A percentile compares a stretch with the other conserved stretches of the same genome.
Evolutionary conservation across 495 filamentous ascomycete species (phyloP).

Genomic region (Corynascus novoguineensis): DNA sequence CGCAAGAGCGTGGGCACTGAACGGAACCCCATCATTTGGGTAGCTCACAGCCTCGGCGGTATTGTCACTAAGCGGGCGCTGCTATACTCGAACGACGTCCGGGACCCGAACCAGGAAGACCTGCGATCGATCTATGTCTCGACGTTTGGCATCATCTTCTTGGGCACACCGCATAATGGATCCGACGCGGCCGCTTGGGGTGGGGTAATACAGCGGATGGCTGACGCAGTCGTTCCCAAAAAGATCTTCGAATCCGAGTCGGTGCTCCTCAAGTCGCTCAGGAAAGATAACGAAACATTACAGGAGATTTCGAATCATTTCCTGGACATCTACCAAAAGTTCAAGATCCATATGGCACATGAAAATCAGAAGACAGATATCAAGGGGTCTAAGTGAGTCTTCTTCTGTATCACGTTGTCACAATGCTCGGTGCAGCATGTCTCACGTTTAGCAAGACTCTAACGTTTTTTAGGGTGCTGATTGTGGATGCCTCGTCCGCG

Average conservation of each 20-base stretch:
- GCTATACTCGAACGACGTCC: constrained; percentile 56
- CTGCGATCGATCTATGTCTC: constrained; percentile 75
- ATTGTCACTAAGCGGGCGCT: constrained; percentile 67
- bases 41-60: constrained; percentile 78
- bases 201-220: constrained; percentile 65
- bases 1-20: constrained; percentile 52
- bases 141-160: constrained; percentile 78
- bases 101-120: constrained; percentile 61
- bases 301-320: constrained; percentile 78
- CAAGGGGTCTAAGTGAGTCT: constrained; percentile 48
- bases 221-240: constrained; percentile 61
- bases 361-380: constrained; percentile 64
- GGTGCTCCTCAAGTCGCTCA: constrained; percentile 64
- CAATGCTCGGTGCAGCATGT: neutral
- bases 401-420: neutral
- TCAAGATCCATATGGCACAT: constrained; percentile 63
- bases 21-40: constrained; percentile 73
- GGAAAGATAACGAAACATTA: constrained; percentile 71
- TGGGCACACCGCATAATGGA: constrained; percentile 83
- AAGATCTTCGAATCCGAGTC: constrained; percentile 65
- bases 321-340: constrained; percentile 63
- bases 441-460: neutral
- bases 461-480: constrained; percentile 31
- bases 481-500: constrained; percentile 73
- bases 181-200: constrained; percentile 75